A percentile compares a stretch with the other conserved stretches of the same genome.
These are phyloP conservation scores for Globisporangium cylindrosporum DNA, from an alignment of 352 stramenopile species.

Conservation along the genomic window DNA sequence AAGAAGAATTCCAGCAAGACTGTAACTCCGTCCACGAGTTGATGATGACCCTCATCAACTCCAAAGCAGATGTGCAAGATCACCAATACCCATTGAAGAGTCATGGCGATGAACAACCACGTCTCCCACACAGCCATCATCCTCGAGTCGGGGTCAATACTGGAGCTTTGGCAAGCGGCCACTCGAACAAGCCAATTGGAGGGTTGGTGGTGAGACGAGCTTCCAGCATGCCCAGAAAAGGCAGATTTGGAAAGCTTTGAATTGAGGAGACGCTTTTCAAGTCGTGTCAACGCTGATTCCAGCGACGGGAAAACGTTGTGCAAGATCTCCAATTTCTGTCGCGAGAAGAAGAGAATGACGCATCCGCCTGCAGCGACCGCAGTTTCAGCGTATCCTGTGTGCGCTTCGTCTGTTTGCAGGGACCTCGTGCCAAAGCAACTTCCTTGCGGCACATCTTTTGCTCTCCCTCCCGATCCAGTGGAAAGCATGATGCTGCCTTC, in stretches of 20 bases:
- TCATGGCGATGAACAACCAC: constrained; percentile 44
- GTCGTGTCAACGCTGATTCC: constrained; percentile 15
- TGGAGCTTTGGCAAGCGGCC: constrained; percentile 4
- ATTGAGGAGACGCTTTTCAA: constrained; percentile 28
- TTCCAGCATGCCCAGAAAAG: constrained; percentile 3
- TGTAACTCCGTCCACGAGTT: constrained; percentile 25
- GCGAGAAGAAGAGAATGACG: constrained; percentile 32
- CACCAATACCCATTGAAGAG: constrained; percentile 40
- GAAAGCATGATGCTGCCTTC: constrained; percentile 21
- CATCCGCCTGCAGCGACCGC: constrained; percentile 31
- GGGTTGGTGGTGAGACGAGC: neutral
- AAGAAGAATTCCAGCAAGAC: constrained; percentile 42
- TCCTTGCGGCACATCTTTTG: constrained; percentile 24
- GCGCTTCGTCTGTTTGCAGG: constrained; percentile 16
- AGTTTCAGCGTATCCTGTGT: constrained; percentile 30
- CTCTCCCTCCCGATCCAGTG: constrained; percentile 12
- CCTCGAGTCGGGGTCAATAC: constrained; percentile 38
- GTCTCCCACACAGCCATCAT: constrained; percentile 38
- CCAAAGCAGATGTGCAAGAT: constrained; percentile 43
- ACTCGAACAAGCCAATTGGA: constrained; percentile 9
- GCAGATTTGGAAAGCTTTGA: constrained; percentile 31
- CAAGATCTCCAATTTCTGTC: constrained; percentile 23
- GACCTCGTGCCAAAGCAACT: constrained; percentile 35
- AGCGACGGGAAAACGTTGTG: constrained; percentile 28
- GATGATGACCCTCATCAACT: constrained; percentile 21